Percentiles rank a stretch among this genome's conserved stretches.
Evolutionary conservation across 345 rosid species (phyloP).

Genomic region (Erysimum cheiranthoides): DNA sequence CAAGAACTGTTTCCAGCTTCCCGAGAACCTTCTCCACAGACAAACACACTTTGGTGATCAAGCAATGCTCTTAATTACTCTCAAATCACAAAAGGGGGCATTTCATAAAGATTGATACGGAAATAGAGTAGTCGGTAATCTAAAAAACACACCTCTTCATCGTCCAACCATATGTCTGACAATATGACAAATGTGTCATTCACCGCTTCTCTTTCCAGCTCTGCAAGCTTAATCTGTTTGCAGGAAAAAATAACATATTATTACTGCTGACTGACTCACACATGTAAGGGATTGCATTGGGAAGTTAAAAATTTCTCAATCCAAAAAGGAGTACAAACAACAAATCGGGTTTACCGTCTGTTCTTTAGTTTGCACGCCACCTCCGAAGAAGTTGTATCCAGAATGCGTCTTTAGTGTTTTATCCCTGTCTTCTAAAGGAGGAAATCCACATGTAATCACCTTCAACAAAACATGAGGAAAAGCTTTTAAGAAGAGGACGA

Average conservation of each 20-base stretch:
- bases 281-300: conserved; percentile 4
- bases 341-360: conserved; percentile 68
- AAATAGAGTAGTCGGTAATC: conserved; percentile 17
- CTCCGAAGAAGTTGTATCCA: conserved; percentile 84
- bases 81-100: conserved; percentile 13
- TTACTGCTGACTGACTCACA: conserved; percentile 5
- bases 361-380: conserved; percentile 73
- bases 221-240: conserved; percentile 64
- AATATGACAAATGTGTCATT: conserved; percentile 89
- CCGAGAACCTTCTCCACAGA: conserved; percentile 73
- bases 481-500: neutral
- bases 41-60: conserved; percentile 50
- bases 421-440: conserved; percentile 86
- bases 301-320: conserved; percentile 12
- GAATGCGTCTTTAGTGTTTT: conserved; percentile 70
- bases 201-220: conserved; percentile 69
- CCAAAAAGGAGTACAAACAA: conserved; percentile 15
- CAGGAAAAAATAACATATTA: conserved; percentile 45
- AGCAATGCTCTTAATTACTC: conserved; percentile 31
- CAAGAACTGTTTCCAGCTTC: conserved; percentile 76
- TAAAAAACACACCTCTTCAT: conserved; percentile 67
- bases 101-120: conserved; percentile 13
- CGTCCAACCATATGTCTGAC: conserved; percentile 91
- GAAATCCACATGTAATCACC: conserved; percentile 94
- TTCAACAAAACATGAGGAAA: conserved; percentile 38